Evolutionary conservation across 2,329 filamentous ascomycete species (phyloP).

Genomic region (Elsinoe necatrix): DNA sequence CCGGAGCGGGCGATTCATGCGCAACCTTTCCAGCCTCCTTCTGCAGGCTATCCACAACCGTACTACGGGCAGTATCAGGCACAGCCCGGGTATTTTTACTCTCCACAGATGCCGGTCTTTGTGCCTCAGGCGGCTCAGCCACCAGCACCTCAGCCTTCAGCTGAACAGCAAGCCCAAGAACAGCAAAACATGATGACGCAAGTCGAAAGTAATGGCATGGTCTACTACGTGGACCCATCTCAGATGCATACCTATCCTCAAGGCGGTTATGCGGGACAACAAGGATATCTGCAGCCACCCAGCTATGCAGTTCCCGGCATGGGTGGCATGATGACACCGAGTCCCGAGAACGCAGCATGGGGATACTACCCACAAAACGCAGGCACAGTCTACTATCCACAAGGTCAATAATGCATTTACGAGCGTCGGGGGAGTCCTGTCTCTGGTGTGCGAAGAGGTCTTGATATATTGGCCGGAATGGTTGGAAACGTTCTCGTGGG

Average conservation of each 20-base stretch:
- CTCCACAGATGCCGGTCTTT: slow-evolving; percentile 35
- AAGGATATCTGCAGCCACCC: slow-evolving; percentile 31
- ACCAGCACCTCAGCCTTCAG: slow-evolving; percentile 29
- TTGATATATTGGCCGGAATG: not conserved
- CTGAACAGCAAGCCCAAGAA: slow-evolving; percentile 17
- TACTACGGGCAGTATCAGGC: slow-evolving; percentile 48
- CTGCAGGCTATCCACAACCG: slow-evolving; percentile 50
- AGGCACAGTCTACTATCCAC: slow-evolving; percentile 46
- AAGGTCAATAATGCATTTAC: slow-evolving; percentile 17
- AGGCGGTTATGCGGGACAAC: slow-evolving; percentile 17
- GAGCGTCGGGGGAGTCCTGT: not conserved
- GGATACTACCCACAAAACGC: not conserved
- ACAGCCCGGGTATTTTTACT: slow-evolving; percentile 61
- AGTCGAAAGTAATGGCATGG: slow-evolving; percentile 90
- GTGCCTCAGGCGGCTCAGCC: slow-evolving; percentile 27
- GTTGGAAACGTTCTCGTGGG: not conserved
- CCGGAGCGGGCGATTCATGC: slow-evolving; percentile 88
- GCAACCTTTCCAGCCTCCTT: slow-evolving; percentile 68
- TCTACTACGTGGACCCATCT: slow-evolving; percentile 75
- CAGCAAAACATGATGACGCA: slow-evolving; percentile 56
- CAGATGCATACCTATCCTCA: slow-evolving; percentile 43
- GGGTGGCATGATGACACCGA: slow-evolving; percentile 68
- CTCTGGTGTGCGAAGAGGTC: not conserved
- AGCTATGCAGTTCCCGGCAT: slow-evolving; percentile 56
- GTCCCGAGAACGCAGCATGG: slow-evolving; percentile 32